Evolutionary conservation across 306 rosid species (phyloP).

Genomic region (Biancaea sappan): DNA sequence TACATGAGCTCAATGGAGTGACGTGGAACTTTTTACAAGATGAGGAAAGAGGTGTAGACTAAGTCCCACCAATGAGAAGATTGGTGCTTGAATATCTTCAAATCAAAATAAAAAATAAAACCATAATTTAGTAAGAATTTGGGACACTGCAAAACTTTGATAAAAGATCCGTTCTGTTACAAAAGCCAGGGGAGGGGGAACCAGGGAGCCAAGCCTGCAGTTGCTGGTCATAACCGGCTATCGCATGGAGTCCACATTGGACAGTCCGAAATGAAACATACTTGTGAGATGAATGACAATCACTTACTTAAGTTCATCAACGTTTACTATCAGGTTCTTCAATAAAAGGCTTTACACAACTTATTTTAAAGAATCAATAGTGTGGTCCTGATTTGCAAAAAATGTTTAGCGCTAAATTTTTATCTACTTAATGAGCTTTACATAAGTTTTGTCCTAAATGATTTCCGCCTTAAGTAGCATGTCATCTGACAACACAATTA

Average conservation of each 20-base stretch:
- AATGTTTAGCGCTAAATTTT: not conserved
- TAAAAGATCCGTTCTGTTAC: not conserved
- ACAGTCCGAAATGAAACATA: constrained; percentile 1
- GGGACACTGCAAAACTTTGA: constrained; percentile 5
- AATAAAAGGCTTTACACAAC: not conserved
- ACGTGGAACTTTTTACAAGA: not conserved
- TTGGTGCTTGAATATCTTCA: not conserved
- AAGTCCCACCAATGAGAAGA: not conserved
- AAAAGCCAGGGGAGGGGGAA: not conserved
- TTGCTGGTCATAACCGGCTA: not conserved
- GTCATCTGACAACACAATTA: constrained; percentile 16
- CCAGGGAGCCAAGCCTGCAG: not conserved
- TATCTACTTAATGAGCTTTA: not conserved
- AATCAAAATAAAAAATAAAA: not conserved
- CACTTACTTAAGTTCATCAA: not conserved
- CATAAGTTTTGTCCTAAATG: not conserved
- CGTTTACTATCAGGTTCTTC: not conserved
- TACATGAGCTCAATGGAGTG: not conserved
- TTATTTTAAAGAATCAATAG: not conserved
- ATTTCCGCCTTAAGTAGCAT: not conserved
- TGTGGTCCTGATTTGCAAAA: not conserved
- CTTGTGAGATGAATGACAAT: not conserved
- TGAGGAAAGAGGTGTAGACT: not conserved
- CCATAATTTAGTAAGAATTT: not conserved
- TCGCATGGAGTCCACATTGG: not conserved